A percentile compares a stretch with the other conserved stretches of the same genome.
Evolutionary conservation across 2,329 filamentous ascomycete genomes (phyloP).

Genomic region (Xylariaceae sp.): DNA sequence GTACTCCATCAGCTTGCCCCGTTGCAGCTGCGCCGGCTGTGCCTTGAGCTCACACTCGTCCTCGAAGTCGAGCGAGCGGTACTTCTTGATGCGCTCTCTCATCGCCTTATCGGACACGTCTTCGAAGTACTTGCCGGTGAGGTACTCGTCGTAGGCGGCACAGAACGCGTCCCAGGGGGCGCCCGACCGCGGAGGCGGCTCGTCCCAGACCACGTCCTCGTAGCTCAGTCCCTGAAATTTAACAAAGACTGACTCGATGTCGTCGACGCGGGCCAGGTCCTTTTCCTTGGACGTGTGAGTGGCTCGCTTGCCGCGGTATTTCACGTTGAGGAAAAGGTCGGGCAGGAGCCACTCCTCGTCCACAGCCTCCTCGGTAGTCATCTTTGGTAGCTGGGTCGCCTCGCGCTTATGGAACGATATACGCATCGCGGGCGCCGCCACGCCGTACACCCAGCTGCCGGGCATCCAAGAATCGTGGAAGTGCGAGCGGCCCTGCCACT

Average conservation of each 20-base stretch:
- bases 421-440: conserved; percentile 56
- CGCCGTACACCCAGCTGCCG: conserved; percentile 80
- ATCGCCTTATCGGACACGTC: conserved; percentile 50
- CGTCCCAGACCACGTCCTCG: conserved; percentile 86
- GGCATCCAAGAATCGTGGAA: conserved; percentile 80
- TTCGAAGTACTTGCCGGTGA: conserved; percentile 67
- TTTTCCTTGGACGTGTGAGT: conserved; percentile 53
- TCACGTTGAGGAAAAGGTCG: conserved; percentile 83
- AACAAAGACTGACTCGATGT: conserved; percentile 68
- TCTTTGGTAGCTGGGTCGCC: conserved; percentile 54
- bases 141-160: conserved; percentile 77
- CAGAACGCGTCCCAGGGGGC: conserved; percentile 73
- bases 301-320: conserved; percentile 44
- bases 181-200: conserved; percentile 56
- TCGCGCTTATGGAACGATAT: conserved; percentile 69
- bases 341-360: conserved; percentile 78
- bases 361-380: conserved; percentile 69
- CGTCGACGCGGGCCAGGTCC: conserved; percentile 62
- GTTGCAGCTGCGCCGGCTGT: conserved; percentile 67
- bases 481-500: conserved; percentile 78
- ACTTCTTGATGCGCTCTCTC: conserved; percentile 59
- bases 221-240: conserved; percentile 93
- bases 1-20: conserved; percentile 85
- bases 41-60: conserved; percentile 56
- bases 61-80: conserved; percentile 58